phyloP scores from a whole-genome alignment of 768 basidiomycete species.

The Lactarius indigo region DNA sequence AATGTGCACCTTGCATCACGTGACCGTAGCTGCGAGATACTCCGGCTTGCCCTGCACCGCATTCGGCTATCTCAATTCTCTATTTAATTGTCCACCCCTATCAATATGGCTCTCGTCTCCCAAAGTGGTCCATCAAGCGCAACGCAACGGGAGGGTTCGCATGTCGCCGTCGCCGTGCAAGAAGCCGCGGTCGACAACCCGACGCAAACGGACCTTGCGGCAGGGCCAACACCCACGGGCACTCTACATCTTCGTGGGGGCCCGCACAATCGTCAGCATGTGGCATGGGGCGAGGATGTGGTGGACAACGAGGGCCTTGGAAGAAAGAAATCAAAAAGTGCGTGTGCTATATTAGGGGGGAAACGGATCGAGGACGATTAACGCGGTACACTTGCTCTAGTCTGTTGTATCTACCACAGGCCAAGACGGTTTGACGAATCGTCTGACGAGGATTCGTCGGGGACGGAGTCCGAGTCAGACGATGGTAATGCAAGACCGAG shows the following conservation, averaged over 20 bases:
- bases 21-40: too few species aligned
- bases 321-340: slow-evolving; percentile 79
- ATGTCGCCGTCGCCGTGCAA: slow-evolving; percentile 3
- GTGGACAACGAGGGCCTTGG: slow-evolving; percentile 84
- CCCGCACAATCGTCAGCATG: slow-evolving; percentile 38
- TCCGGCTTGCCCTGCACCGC: too few species aligned
- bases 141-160: slow-evolving; percentile 16
- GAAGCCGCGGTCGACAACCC: not conserved
- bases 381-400: slow-evolving; percentile 38
- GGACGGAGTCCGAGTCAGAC: slow-evolving; percentile 36
- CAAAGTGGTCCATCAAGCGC: slow-evolving; percentile 4
- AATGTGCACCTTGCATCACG: not conserved
- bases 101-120: slow-evolving; percentile 4
- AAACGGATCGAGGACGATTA: not conserved
- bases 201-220: not conserved
- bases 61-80: not conserved
- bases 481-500: slow-evolving; percentile 12
- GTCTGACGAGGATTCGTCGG: slow-evolving; percentile 58
- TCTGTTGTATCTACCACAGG: slow-evolving; percentile 95
- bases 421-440: slow-evolving; percentile 80
- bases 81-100: not conserved
- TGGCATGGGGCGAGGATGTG: slow-evolving; percentile 66
- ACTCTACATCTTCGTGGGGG: slow-evolving; percentile 18
- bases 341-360: not conserved
- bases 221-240: not conserved